phyloP scores from a whole-genome alignment of 1,139 yeast genomes.

The Sugiyamaella neomexicana region DNA sequence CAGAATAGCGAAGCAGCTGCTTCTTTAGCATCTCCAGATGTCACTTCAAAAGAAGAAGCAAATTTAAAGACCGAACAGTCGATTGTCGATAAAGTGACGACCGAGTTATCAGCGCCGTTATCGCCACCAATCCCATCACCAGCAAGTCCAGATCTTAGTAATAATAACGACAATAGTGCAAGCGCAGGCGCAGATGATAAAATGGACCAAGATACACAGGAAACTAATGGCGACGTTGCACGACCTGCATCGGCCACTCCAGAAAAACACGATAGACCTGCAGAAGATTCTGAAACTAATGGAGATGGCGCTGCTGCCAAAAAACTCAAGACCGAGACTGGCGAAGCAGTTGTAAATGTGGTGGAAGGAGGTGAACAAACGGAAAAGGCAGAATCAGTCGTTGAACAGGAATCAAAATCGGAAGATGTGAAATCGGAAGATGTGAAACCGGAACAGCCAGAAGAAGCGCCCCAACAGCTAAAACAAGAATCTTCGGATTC shows the following conservation, averaged over 20 bases:
- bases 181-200: background rate
- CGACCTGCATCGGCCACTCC: too few species aligned
- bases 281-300: constrained; percentile 5
- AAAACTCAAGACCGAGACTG: constrained; percentile 1
- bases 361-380: background rate
- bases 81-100: constrained; percentile 12
- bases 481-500: too few species aligned
- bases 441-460: background rate
- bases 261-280: constrained; percentile 11
- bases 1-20: constrained; percentile 11
- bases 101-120: constrained; percentile 24
- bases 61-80: constrained; percentile 2
- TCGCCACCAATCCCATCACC: constrained; percentile 30
- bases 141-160: constrained; percentile 1
- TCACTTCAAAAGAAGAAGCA: constrained; percentile 6
- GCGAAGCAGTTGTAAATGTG: background rate
- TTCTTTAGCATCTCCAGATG: constrained; percentile 16
- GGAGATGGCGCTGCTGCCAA: constrained; percentile 4
- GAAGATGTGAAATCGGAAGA: background rate
- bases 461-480: too few species aligned
- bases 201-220: constrained; percentile 1
- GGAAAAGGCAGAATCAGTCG: background rate
- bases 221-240: too few species aligned
- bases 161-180: too few species aligned
- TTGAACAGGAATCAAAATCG: background rate